Conservation (phyloP, 2,329 filamentous ascomycete species). For the Cephalotrichum gorgonifer region DNA sequence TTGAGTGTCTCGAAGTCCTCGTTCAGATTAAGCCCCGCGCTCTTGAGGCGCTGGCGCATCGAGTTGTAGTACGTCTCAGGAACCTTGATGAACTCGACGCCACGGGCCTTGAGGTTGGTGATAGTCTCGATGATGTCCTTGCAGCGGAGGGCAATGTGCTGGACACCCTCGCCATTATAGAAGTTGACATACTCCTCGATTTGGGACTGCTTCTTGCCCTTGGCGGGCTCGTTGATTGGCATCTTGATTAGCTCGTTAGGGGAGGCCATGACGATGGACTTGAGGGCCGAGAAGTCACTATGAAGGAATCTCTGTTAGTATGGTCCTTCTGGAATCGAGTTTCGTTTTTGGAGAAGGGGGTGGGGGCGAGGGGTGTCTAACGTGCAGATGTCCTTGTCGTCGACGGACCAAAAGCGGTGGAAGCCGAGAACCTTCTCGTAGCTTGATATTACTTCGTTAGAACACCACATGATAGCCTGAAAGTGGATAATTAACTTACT, state of each 20-base stretch:
- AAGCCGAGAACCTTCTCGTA: constrained; percentile 87
- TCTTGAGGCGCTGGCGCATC: constrained; percentile 64
- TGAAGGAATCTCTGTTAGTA: too few relatives aligned
- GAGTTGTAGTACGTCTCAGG: constrained; percentile 77
- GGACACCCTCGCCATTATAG: constrained; percentile 81
- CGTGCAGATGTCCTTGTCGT: constrained; percentile 89
- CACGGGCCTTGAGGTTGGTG: constrained; percentile 65
- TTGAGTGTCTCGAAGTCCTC: constrained; percentile 74
- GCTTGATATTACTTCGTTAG: too few relatives aligned
- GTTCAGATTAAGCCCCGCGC: constrained; percentile 47
- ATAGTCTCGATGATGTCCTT: constrained; percentile 70
- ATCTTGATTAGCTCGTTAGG: constrained; percentile 85
- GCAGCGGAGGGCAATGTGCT: constrained; percentile 89
- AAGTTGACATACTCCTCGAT: constrained; percentile 91
- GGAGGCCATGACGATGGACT: constrained; percentile 82
- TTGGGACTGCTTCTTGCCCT: constrained; percentile 82
- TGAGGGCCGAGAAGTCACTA: constrained; percentile 82
- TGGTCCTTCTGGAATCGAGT: too few relatives aligned
- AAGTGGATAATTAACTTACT: too few relatives aligned
- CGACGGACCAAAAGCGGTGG: constrained; percentile 95
- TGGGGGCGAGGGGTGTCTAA: too few relatives aligned
- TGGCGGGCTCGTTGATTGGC: constrained; percentile 94
- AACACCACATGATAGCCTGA: too few relatives aligned
- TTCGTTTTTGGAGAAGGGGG: too few relatives aligned
- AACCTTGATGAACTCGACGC: constrained; percentile 87